phyloP scores from a whole-genome alignment of 2,329 filamentous ascomycete species.

The Penicillium occitanis region DNA sequence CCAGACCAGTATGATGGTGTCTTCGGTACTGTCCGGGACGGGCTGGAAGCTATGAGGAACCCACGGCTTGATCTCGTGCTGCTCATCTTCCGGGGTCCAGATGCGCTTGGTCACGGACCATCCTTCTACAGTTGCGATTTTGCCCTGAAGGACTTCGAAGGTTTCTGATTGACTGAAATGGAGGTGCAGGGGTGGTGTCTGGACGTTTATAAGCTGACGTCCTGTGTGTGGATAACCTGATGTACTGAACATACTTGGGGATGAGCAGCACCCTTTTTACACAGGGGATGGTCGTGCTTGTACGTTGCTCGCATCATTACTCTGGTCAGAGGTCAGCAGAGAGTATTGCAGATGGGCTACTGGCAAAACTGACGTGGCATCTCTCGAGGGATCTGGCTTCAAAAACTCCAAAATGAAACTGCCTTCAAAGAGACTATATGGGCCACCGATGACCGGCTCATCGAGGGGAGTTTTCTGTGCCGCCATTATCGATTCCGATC shows the following conservation, averaged over 20 bases:
- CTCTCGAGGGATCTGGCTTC: constrained; percentile 2
- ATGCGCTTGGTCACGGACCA: background rate
- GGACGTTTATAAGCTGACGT: too few relatives aligned
- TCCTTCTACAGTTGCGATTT: background rate
- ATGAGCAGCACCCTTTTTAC: background rate
- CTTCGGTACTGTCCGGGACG: background rate
- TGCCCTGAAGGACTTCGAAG: background rate
- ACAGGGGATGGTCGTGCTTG: background rate
- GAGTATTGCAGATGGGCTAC: background rate
- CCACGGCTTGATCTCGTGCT: constrained; percentile 2
- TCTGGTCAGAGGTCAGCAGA: background rate
- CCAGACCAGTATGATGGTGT: constrained; percentile 5
- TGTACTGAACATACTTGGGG: background rate
- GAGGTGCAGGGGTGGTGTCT: constrained; percentile 5
- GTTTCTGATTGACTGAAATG: constrained; percentile 9
- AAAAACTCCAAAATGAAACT: constrained; percentile 10
- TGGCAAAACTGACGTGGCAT: background rate
- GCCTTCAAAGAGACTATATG: constrained; percentile 10
- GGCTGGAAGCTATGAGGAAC: constrained; percentile 6
- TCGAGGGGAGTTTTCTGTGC: background rate
- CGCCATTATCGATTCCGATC: background rate
- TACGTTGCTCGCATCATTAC: background rate
- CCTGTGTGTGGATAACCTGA: too few relatives aligned
- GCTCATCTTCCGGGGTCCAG: background rate
- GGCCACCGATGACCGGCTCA: constrained; percentile 2